Evolutionary conservation across 192 early-diverging fungal species (phyloP).

Genomic region (Nowakowskiella sp.): DNA sequence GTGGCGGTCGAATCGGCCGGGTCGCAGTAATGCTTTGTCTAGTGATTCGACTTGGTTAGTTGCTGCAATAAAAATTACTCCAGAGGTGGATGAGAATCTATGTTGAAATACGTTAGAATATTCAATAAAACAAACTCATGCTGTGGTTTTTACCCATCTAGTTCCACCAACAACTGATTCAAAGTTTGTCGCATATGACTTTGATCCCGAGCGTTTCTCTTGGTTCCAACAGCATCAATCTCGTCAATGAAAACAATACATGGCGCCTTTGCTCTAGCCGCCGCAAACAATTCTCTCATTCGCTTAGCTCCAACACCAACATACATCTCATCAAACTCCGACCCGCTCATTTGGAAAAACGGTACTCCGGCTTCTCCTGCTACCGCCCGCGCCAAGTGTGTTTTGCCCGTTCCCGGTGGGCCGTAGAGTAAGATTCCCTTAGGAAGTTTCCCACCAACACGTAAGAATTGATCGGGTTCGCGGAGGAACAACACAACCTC

Average conservation of each 20-base stretch:
- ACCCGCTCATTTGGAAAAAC: conserved; percentile 98
- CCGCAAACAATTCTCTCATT: conserved; percentile 78
- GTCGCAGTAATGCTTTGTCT: conserved; percentile 93
- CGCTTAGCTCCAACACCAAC: conserved; percentile 89
- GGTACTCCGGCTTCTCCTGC: conserved; percentile 97
- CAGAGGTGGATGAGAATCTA: conserved; percentile 83
- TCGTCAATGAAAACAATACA: conserved; percentile 95
- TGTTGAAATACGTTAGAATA: neutral
- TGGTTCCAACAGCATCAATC: conserved; percentile 94
- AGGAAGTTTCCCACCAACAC: conserved; percentile 89
- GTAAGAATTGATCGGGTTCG: conserved; percentile 83
- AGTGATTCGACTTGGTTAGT: conserved; percentile 97
- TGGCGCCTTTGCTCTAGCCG: conserved; percentile 41
- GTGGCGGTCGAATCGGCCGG: conserved; percentile 93
- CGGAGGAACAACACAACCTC: conserved; percentile 95
- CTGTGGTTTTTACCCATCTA: conserved; percentile 67
- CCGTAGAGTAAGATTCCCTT: conserved; percentile 69
- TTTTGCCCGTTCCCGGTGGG: conserved; percentile 96
- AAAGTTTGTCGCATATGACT: conserved; percentile 97
- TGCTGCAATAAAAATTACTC: conserved; percentile 97
- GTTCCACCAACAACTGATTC: conserved; percentile 96
- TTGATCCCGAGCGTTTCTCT: conserved; percentile 88
- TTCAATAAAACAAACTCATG: neutral
- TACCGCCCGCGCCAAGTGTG: conserved; percentile 89
- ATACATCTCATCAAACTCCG: conserved; percentile 98